Percentiles rank a stretch among this genome's conserved stretches.
Evolutionary conservation across 345 rosid genomes (phyloP).

Genomic region (Acer saccharum): DNA sequence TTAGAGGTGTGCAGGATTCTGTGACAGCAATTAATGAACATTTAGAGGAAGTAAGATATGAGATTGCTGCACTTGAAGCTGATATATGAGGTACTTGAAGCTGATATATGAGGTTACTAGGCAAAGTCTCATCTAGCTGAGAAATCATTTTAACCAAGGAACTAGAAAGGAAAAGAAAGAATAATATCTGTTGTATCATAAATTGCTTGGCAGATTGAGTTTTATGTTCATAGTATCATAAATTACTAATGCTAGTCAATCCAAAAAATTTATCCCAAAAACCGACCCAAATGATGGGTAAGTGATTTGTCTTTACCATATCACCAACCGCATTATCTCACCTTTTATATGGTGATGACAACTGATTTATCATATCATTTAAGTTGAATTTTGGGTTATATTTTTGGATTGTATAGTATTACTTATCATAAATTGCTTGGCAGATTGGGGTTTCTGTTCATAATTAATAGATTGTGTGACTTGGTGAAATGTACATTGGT

Average conservation of each 20-base stretch:
- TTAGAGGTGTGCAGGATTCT: slow-evolving; percentile 82
- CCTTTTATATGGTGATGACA: too few species aligned
- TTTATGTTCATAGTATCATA: not conserved
- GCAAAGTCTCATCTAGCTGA: not conserved
- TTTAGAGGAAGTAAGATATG: slow-evolving; percentile 80
- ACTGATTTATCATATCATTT: too few species aligned
- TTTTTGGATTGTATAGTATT: too few species aligned
- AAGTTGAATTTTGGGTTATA: too few species aligned
- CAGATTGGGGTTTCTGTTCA: too few species aligned
- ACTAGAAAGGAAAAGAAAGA: not conserved
- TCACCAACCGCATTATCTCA: too few species aligned
- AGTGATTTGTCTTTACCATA: too few species aligned
- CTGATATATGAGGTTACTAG: slow-evolving; percentile 6
- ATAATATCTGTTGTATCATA: not conserved
- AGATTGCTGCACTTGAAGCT: slow-evolving; percentile 66
- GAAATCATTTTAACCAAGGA: not conserved
- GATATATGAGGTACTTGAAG: slow-evolving; percentile 38
- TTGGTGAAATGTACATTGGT: not conserved
- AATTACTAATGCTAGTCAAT: too few species aligned
- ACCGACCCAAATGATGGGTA: too few species aligned
- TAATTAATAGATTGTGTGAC: not conserved
- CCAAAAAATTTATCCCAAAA: too few species aligned
- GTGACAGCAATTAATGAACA: slow-evolving; percentile 82
- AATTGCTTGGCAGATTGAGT: not conserved
- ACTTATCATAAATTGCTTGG: too few species aligned